phyloP scores from a whole-genome alignment of 305 asterid species.

The Fraxinus baroniana region DNA sequence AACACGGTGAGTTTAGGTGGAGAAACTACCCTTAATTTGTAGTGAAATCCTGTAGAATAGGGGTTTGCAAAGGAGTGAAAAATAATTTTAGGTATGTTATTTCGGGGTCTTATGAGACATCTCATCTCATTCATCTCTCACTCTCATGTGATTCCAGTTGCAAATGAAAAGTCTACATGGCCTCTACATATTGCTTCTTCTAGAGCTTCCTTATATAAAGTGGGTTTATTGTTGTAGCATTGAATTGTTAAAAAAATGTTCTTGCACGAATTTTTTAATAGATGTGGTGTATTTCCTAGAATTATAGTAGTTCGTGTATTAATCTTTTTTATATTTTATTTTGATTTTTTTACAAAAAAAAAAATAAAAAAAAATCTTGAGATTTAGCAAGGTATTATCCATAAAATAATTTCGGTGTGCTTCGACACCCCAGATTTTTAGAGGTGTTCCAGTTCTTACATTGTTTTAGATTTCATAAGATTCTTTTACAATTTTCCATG shows the following conservation, averaged over 20 bases:
- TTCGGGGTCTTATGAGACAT: not conserved
- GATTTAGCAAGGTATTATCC: not conserved
- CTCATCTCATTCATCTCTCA: not conserved
- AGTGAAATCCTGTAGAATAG: not conserved
- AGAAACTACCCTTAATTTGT: not conserved
- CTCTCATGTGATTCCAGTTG: not conserved
- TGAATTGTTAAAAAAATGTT: not conserved
- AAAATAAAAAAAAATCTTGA: not conserved
- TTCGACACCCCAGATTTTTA: not conserved
- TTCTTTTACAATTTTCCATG: not conserved
- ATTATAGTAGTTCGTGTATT: not conserved
- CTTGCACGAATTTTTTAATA: not conserved
- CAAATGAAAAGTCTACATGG: not conserved
- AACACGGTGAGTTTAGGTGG: not conserved
- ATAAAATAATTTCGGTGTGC: not conserved
- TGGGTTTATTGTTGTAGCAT: not conserved
- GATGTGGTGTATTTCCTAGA: not conserved
- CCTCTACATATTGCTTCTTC: not conserved
- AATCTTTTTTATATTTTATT: not conserved
- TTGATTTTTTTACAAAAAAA: not conserved
- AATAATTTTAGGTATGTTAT: not conserved
- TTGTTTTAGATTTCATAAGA: not conserved
- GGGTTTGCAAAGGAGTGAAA: not conserved
- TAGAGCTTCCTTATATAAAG: not conserved
- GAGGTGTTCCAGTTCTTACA: not conserved